These are phyloP conservation scores for Suillus fuscotomentosus DNA, from an alignment of 768 basidiomycete genomes.

Conservation along the genomic window DNA sequence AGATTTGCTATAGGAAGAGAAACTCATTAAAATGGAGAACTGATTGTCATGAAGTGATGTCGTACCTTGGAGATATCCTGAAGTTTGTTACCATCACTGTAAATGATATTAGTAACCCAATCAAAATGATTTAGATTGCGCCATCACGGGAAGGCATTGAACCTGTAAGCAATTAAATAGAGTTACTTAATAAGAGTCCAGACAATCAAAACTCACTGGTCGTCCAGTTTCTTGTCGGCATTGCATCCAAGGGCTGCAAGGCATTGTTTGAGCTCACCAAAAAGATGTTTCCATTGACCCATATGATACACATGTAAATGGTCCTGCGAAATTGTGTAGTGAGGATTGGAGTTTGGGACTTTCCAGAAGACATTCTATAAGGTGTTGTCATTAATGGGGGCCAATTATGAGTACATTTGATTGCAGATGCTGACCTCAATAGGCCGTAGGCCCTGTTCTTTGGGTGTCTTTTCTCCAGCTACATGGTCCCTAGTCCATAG, in stretches of 20 bases:
- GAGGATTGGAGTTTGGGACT: slow-evolving; percentile 31
- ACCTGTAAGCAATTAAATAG: slow-evolving; percentile 15
- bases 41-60: background rate
- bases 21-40: background rate
- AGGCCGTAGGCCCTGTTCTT: slow-evolving; percentile 12
- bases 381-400: too few species aligned
- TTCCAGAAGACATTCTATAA: slow-evolving; percentile 38
- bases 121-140: slow-evolving; percentile 32
- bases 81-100: slow-evolving; percentile 34
- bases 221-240: slow-evolving; percentile 5
- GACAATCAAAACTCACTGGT: slow-evolving; percentile 19
- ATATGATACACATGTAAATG: background rate
- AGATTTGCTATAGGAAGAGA: slow-evolving; percentile 19
- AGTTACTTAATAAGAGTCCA: background rate
- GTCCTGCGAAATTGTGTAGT: slow-evolving; percentile 13
- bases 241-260: slow-evolving; percentile 11
- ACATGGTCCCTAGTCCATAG: slow-evolving; percentile 14
- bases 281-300: slow-evolving; percentile 30
- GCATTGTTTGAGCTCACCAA: slow-evolving; percentile 5
- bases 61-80: slow-evolving; percentile 37
- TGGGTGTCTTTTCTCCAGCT: slow-evolving; percentile 17
- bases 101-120: slow-evolving; percentile 22
- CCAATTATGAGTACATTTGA: too few species aligned
- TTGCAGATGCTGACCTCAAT: background rate
- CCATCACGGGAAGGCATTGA: slow-evolving; percentile 32